Base-by-base conservation (phyloP, 2,329 filamentous ascomycete genomes). In the Reticulascus tulasneorum region DNA sequence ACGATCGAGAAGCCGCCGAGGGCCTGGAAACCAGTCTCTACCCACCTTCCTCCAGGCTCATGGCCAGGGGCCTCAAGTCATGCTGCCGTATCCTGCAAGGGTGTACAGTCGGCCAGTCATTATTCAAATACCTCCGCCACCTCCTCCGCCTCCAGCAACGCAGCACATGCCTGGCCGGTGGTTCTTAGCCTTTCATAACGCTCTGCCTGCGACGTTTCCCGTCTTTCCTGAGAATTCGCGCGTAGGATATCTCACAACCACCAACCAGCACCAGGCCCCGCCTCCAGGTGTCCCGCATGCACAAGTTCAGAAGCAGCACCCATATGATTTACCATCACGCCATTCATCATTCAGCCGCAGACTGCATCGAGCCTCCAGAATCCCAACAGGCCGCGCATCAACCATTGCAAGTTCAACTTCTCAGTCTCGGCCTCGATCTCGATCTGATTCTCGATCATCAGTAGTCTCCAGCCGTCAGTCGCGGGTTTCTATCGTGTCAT, bases 321-420 rank as follows among this genome's bases (percentile, higher is more conserved):
- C 36, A 15, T 21, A 29, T 13, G n/a, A n/a, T n/a, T n/a, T 47
- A 47, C 22, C 34, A 38, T 6, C 17, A 44, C 7, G 15, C 22
- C 15, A 28, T 31, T 7, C 22, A 1, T 41, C 40, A 23, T 29
- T 42, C 6, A 29, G 32, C 7, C 32, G 29, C 18, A 40, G 51
- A 11, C 9, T 63, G 2, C 31, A 44, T 31, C 48, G 47, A 9
- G 43, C 46, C 2, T 46, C 63, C 20, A 48, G 44, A 5, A 32
- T 60, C 11, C 59, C 59, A 3, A 13, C 49, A 2, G 62, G 62
- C 6, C 55, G 47, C 37, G 59, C 57, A 7, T 63, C 58, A 1
- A 65, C 62, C 2, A 55, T 64, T 31, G 47, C 46, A 19, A 59
- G 48, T 24, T 48, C 45, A 4, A 29, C 35, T 20, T 33, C 28